Base-by-base conservation (phyloP, 2,329 filamentous ascomycete species). In the Aspergillus pseudotamarii region DNA sequence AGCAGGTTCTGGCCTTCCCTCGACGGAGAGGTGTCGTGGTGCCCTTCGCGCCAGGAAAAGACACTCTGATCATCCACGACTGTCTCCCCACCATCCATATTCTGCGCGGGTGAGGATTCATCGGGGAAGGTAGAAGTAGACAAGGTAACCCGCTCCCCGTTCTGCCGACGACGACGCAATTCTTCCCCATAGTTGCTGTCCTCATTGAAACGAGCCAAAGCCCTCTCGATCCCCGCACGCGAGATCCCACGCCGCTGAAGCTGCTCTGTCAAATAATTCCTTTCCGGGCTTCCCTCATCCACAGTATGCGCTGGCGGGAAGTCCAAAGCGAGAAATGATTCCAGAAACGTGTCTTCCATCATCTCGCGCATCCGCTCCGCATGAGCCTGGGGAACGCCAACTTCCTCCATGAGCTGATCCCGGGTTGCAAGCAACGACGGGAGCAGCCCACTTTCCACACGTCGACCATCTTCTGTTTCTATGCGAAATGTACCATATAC, bases 1-100 rank as follows among this genome's bases (percentile, higher is more conserved):
- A 96, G 90, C 56, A 96, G 88, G 64, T 93, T 94, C 72, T 95
- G 91, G 8, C 91, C 92, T 63, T 85, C 82, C 10, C 77, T 68
- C 61, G 76, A 70, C 67, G 79, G 69, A 64, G 74, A 67, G 12
- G 77, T 73, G 41, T 81, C 81, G 46, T 80, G 78, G 59, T 79
- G 76, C 6, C 75, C 78, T 50, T 80, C 78, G 21, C 78, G 73
- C 77, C 78, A 81, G 11, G 80, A 81, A 59, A 81, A 80, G 16
- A 81, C 73, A 60, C 76, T 83, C 71, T 76, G 80, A 43, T 79
- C 76, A 63, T 81, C 80, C 41, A 73, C 72, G 6, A 73, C 71
- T 4, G 77, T 76, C 65, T 80, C 78, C 1, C 65, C 72, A 23
- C 71, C 72, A 51, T 80, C 78, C 30, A 68, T 65, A 51, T 72